Evolutionary conservation across 352 stramenopile genomes (phyloP).

Genomic region (Thraustochytrium sp.): DNA sequence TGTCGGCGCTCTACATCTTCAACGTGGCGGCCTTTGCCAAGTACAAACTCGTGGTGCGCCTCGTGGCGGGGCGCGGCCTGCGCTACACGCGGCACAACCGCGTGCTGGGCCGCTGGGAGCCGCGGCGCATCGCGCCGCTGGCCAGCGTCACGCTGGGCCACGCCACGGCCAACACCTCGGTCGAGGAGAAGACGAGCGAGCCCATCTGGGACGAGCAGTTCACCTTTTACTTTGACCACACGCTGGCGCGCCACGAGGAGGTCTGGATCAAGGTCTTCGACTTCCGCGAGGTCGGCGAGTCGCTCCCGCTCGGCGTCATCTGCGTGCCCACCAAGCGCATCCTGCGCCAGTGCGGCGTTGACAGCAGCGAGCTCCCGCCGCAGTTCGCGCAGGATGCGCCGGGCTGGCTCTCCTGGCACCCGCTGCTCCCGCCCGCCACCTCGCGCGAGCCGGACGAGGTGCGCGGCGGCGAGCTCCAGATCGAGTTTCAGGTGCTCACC

Average conservation of each 20-base stretch:
- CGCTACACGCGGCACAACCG: slow-evolving; percentile 25
- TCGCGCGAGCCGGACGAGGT: neutral
- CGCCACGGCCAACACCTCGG: slow-evolving; percentile 19
- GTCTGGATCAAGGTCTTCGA: slow-evolving; percentile 43
- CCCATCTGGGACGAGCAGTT: slow-evolving; percentile 16
- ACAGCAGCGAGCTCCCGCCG: neutral
- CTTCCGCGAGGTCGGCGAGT: slow-evolving; percentile 38
- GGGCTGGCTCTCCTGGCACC: slow-evolving; percentile 31
- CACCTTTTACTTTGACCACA: slow-evolving; percentile 19
- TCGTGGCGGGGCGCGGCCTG: neutral
- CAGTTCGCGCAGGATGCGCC: neutral
- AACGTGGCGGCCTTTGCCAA: slow-evolving; percentile 32
- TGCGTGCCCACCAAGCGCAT: slow-evolving; percentile 2
- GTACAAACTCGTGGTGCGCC: slow-evolving; percentile 21
- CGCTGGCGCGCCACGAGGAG: slow-evolving; percentile 2
- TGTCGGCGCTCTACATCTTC: slow-evolving; percentile 26
- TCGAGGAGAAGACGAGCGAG: slow-evolving; percentile 25
- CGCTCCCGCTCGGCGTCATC: slow-evolving; percentile 5
- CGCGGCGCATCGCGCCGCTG: slow-evolving; percentile 27
- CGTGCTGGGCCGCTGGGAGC: neutral
- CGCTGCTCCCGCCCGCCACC: slow-evolving; percentile 15
- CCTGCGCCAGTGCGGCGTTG: neutral
- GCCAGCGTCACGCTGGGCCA: slow-evolving; percentile 19
- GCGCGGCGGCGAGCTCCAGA: slow-evolving; percentile 2
- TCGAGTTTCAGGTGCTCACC: slow-evolving; percentile 34